Evolutionary conservation across 805 yeast species (phyloP).

Genomic region (Yamadazyma scolyti): DNA sequence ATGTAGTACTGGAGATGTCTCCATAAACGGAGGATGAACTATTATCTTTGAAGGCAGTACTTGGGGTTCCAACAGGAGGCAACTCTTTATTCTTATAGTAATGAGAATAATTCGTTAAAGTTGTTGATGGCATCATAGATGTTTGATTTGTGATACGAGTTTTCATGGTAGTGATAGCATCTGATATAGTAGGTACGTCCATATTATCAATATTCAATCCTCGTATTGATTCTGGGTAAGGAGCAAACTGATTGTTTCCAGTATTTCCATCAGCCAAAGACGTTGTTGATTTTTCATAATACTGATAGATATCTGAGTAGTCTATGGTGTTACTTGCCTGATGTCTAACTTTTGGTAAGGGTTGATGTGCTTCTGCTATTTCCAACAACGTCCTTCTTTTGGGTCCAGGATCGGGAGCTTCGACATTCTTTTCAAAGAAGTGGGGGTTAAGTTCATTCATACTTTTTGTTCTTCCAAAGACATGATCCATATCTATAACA

Average conservation of each 20-base stretch:
- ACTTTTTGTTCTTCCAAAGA: too few species aligned
- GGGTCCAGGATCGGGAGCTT: slow-evolving; percentile 11
- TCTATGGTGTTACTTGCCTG: slow-evolving; percentile 4
- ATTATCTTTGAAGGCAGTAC: slow-evolving; percentile 8
- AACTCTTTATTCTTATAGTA: slow-evolving; percentile 15
- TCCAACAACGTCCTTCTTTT: slow-evolving; percentile 10
- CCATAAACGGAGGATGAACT: slow-evolving; percentile 1
- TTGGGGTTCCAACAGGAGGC: slow-evolving; percentile 22
- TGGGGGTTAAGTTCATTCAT: slow-evolving; percentile 1
- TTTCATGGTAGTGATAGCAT: slow-evolving; percentile 3
- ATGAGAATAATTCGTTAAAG: slow-evolving; percentile 7
- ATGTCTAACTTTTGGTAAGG: slow-evolving; percentile 7
- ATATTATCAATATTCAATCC: slow-evolving; percentile 7
- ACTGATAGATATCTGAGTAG: slow-evolving; percentile 15
- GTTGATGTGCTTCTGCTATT: slow-evolving; percentile 11
- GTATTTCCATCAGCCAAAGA: slow-evolving; percentile 6
- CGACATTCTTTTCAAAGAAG: slow-evolving; percentile 4
- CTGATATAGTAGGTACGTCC: slow-evolving; percentile 10
- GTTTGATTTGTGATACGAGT: slow-evolving; percentile 9
- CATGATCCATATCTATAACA: slow-evolving; percentile 1
- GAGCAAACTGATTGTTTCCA: slow-evolving; percentile 10
- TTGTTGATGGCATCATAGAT: slow-evolving; percentile 10
- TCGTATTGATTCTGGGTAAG: slow-evolving; percentile 13
- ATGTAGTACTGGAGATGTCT: slow-evolving; percentile 16
- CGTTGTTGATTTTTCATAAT: slow-evolving; percentile 12